Base-by-base conservation (phyloP, 345 rosid genomes). In the Hibiscus tridactylites region DNA sequence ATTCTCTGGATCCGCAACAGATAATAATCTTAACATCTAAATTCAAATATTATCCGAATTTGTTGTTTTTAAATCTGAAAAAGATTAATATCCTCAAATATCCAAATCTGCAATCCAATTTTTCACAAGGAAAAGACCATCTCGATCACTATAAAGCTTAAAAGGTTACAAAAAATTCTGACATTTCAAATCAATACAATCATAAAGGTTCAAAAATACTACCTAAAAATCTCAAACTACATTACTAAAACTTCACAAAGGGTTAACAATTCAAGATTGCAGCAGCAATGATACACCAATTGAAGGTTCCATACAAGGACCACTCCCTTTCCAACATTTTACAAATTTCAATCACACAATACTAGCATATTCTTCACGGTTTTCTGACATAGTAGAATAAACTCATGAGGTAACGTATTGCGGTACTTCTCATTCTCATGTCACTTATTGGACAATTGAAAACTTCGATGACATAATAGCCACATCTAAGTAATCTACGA, bases 401-500 rank as follows among this genome's bases (percentile, higher is more conserved):
- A 13, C 5, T 50, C 17, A 4, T 4, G 54, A 3, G 54, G 54
- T 11, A 12, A 49, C 3, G 16, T 4, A 49, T 3, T 49, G 53
- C n/a, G 2, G 11, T 10, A 44, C 11, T 7, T 44, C 11, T 15
- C 52, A 10, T 75, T 50, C 57, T 26, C 8, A 11, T 44, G 7
- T 44, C 50, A 46, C 26, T 5, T 33, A 4, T 17, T 16, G 3
- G 4, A 21, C 9, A 7, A 19, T 21, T 16, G 35, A 70, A 35
- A 59, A 58, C 71, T 13, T 24, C 76, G 73, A 74, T 79, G 56
- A 86, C 28, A 84, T 21, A 21, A 21, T 21, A 21, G 24, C 24
- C 24, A 21, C 24, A 21, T 21, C 24, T 21, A 21, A 21, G 83
- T 89, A 90, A 76, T 93, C 96, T 65, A 96, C 96, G 50, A 93